Percentiles rank a stretch among this genome's conserved stretches.
These are phyloP conservation scores for Pascua sp. DNA, from an alignment of 1,284 basidiomycete species.

Conservation along the genomic window DNA sequence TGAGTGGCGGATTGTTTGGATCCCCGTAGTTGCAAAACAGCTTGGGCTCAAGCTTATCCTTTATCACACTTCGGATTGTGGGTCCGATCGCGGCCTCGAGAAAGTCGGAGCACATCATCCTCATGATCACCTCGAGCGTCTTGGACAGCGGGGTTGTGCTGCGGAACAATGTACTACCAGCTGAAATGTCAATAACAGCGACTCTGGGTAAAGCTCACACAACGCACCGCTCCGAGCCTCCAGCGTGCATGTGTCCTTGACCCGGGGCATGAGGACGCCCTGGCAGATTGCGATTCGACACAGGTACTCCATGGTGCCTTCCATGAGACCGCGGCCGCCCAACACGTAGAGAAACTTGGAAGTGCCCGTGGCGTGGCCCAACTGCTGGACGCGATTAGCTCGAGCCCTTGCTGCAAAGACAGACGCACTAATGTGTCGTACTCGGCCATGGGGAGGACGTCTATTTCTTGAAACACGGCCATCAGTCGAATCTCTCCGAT, in stretches of 20 bases:
- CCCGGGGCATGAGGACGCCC: slow-evolving; percentile 16
- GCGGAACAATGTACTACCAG: slow-evolving; percentile 30
- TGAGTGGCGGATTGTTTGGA: slow-evolving; percentile 2
- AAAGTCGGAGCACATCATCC: slow-evolving; percentile 28
- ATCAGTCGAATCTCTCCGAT: slow-evolving; percentile 33
- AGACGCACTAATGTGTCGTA: slow-evolving; percentile 12
- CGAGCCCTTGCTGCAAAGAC: not conserved
- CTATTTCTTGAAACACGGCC: slow-evolving; percentile 23
- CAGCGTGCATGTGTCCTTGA: slow-evolving; percentile 11
- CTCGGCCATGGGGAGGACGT: slow-evolving; percentile 12
- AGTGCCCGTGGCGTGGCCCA: not conserved
- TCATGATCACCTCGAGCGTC: slow-evolving; percentile 30
- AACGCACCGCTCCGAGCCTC: slow-evolving; percentile 5
- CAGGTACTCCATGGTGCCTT: slow-evolving; percentile 16
- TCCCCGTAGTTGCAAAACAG: slow-evolving; percentile 7
- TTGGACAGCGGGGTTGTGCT: slow-evolving; percentile 31
- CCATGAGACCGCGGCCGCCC: slow-evolving; percentile 13
- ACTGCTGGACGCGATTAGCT: slow-evolving; percentile 1
- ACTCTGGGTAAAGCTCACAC: not conserved
- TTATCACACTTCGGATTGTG: slow-evolving; percentile 17
- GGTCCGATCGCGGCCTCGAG: slow-evolving; percentile 24
- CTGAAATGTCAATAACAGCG: slow-evolving; percentile 7
- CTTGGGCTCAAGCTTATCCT: slow-evolving; percentile 8
- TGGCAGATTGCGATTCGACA: slow-evolving; percentile 21
- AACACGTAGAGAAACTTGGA: slow-evolving; percentile 18